These are phyloP conservation scores for Ogataea glucozyma DNA, from an alignment of 805 yeast genomes.

Conservation along the genomic window DNA sequence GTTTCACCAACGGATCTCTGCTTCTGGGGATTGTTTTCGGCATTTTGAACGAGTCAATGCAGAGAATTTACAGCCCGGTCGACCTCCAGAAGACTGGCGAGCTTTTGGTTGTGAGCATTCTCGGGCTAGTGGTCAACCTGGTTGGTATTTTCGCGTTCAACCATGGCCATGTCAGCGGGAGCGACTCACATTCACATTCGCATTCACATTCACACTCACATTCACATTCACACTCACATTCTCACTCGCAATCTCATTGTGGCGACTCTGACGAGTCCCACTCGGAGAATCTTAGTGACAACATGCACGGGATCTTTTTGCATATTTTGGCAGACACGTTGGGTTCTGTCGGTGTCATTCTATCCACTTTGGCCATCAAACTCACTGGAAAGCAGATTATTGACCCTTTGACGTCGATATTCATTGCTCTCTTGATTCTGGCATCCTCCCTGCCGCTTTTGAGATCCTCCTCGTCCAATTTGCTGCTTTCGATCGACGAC, in stretches of 20 bases:
- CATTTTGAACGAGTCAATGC: constrained; percentile 82
- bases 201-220: constrained; percentile 28
- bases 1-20: constrained; percentile 91
- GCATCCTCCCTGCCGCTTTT: constrained; percentile 82
- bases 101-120: constrained; percentile 74
- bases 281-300: constrained; percentile 54
- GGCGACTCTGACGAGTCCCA: constrained; percentile 26
- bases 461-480: constrained; percentile 72
- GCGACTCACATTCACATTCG: constrained; percentile 45
- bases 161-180: constrained; percentile 62
- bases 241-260: constrained; percentile 18
- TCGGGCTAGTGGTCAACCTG: constrained; percentile 85
- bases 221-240: constrained; percentile 31
- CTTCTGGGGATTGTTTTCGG: constrained; percentile 87
- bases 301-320: constrained; percentile 91
- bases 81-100: constrained; percentile 78
- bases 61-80: constrained; percentile 77
- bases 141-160: constrained; percentile 95
- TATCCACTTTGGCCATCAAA: constrained; percentile 78
- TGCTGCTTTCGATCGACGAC: constrained; percentile 57
- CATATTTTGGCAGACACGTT: constrained; percentile 94
- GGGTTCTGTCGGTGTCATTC: constrained; percentile 96
- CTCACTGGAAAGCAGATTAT: constrained; percentile 69
- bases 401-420: constrained; percentile 89
- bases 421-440: constrained; percentile 80